A percentile compares a stretch with the other conserved stretches of the same genome.
Conservation (phyloP, 148 eudicot species). For the Fagopyrum esculentum region DNA sequence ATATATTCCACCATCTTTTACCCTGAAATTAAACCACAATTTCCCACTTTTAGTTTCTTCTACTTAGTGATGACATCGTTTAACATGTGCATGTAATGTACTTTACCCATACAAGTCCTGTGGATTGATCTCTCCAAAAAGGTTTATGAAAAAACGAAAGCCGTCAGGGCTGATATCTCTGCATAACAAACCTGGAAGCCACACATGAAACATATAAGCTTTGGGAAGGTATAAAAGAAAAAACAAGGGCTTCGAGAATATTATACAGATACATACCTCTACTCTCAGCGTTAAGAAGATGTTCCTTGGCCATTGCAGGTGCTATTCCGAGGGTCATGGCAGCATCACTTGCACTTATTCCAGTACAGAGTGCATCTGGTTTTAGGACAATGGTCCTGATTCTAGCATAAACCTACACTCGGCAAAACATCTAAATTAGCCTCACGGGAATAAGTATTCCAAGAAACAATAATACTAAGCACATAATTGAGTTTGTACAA, state of each 20-base stretch:
- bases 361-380: conserved; percentile 58
- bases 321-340: conserved; percentile 89
- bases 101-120: conserved; percentile 69
- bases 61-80: background rate
- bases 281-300: conserved; percentile 89
- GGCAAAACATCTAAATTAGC: background rate
- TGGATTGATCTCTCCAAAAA: conserved; percentile 65
- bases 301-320: conserved; percentile 98
- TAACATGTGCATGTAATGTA: conserved; percentile 1
- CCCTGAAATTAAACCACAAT: conserved; percentile 29
- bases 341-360: conserved; percentile 91
- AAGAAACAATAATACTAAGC: background rate
- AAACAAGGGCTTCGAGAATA: background rate
- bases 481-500: background rate
- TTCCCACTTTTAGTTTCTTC: background rate
- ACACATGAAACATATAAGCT: background rate
- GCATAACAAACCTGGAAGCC: conserved; percentile 71
- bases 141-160: conserved; percentile 78
- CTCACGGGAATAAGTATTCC: background rate
- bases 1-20: conserved; percentile 49
- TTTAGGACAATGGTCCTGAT: conserved; percentile 55
- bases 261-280: conserved; percentile 38
- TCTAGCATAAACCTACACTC: conserved; percentile 58
- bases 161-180: conserved; percentile 98
- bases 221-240: background rate